Evolutionary conservation across 257 asterid genomes (phyloP).

Genomic region (Anisodus acutangulus): DNA sequence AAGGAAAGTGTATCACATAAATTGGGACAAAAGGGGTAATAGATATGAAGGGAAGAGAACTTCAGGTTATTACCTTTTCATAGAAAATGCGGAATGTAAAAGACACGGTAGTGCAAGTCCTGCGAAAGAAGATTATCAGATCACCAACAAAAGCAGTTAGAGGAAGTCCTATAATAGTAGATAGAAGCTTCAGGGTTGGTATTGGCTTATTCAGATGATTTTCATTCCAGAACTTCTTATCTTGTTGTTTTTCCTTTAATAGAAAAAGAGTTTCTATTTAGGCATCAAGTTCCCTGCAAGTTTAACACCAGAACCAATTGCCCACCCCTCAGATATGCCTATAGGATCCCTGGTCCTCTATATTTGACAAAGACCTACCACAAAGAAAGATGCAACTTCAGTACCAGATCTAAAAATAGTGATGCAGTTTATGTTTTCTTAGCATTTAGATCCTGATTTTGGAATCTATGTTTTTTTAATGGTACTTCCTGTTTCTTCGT

Average conservation of each 20-base stretch:
- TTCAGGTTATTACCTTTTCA: constrained; percentile 66
- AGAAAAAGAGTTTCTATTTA: neutral
- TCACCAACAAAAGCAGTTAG: neutral
- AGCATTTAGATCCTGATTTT: neutral
- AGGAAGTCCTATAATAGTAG: neutral
- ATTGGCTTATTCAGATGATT: neutral
- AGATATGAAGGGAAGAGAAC: constrained; percentile 8
- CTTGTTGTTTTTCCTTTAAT: too few relatives aligned
- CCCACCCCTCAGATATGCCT: neutral
- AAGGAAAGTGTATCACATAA: too few relatives aligned
- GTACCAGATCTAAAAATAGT: too few relatives aligned
- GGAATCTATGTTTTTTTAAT: neutral
- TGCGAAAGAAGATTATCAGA: constrained; percentile 33
- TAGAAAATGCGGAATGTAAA: constrained; percentile 93
- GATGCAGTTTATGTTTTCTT: neutral
- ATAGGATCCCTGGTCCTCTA: neutral
- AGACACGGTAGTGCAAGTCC: constrained; percentile 95
- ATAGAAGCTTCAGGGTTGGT: neutral
- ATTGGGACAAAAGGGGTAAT: neutral
- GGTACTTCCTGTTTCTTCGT: neutral
- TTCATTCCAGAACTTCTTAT: neutral
- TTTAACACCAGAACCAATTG: neutral
- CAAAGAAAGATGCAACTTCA: neutral
- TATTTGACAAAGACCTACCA: neutral
- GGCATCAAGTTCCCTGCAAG: neutral